These are phyloP conservation scores for Imleria badia DNA, from an alignment of 768 basidiomycete genomes.

Conservation along the genomic window DNA sequence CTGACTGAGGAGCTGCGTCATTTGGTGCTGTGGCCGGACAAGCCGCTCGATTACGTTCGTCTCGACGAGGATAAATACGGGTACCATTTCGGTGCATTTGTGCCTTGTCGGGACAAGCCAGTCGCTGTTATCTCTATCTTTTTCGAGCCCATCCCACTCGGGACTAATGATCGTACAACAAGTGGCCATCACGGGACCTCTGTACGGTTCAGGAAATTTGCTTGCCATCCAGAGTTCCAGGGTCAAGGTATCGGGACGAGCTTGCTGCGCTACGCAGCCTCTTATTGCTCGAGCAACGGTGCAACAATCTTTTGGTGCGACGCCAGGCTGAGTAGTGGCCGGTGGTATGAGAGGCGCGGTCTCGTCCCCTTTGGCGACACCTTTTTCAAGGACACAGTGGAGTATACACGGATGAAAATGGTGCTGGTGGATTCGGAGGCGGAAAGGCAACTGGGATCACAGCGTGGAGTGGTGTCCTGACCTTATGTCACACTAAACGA, in stretches of 20 bases:
- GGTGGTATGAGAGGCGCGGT: slow-evolving; percentile 56
- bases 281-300: slow-evolving; percentile 41
- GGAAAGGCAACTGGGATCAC: background rate
- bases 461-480: background rate
- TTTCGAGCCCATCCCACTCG: slow-evolving; percentile 37
- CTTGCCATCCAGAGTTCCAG: slow-evolving; percentile 52
- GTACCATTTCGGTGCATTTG: slow-evolving; percentile 57
- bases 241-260: slow-evolving; percentile 52
- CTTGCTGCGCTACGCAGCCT: slow-evolving; percentile 41
- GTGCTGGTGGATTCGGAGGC: slow-evolving; percentile 13
- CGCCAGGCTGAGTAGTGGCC: slow-evolving; percentile 43
- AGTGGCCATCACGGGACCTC: slow-evolving; percentile 8
- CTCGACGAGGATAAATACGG: slow-evolving; percentile 53
- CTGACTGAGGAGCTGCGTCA: slow-evolving; percentile 53
- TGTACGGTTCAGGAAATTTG: slow-evolving; percentile 61
- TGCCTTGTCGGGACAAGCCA: slow-evolving; percentile 35
- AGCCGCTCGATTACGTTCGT: slow-evolving; percentile 46
- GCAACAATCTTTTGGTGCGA: slow-evolving; percentile 57
- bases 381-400: slow-evolving; percentile 54
- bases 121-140: slow-evolving; percentile 61
- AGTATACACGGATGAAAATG: slow-evolving; percentile 57
- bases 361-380: slow-evolving; percentile 47
- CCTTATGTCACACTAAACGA: background rate
- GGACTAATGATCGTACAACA: slow-evolving; percentile 2
- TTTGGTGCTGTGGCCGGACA: slow-evolving; percentile 57